These are phyloP conservation scores for Dalechampia spathulata DNA, from an alignment of 441 rosid genomes.

Conservation along the genomic window DNA sequence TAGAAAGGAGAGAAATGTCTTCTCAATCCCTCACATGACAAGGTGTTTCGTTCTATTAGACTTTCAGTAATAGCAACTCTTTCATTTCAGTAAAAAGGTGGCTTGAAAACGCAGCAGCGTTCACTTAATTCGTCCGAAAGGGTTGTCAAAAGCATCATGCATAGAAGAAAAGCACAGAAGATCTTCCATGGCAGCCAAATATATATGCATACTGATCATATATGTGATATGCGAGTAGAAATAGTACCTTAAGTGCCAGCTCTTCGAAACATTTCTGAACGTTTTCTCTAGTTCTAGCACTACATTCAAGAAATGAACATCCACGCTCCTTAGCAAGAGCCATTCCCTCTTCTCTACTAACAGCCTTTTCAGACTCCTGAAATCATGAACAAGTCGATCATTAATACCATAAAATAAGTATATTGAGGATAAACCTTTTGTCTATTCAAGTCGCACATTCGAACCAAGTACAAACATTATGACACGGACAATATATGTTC, in stretches of 20 bases:
- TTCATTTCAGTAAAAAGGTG: neutral
- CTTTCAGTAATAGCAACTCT: too few species aligned
- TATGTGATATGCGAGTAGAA: neutral
- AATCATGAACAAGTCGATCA: slow-evolving; percentile 5
- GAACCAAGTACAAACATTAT: too few species aligned
- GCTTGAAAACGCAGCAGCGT: too few species aligned
- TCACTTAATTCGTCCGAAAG: neutral
- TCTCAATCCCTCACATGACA: too few species aligned
- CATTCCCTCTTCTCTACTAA: slow-evolving; percentile 48
- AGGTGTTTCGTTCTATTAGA: too few species aligned
- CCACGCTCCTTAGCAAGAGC: slow-evolving; percentile 53
- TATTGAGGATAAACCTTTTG: neutral
- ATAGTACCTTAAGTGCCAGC: slow-evolving; percentile 44
- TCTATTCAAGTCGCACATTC: neutral
- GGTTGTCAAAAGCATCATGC: neutral
- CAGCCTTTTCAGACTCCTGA: slow-evolving; percentile 52
- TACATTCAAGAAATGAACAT: slow-evolving; percentile 48
- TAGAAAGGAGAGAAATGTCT: too few species aligned
- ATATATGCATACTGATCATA: neutral
- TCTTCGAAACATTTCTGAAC: slow-evolving; percentile 55
- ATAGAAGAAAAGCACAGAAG: neutral
- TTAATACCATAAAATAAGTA: neutral
- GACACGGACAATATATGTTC: too few species aligned
- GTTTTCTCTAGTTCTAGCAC: slow-evolving; percentile 52
- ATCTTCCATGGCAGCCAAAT: neutral